phyloP scores from a whole-genome alignment of 2,329 filamentous ascomycete genomes.

The Botrytis byssoidea region DNA sequence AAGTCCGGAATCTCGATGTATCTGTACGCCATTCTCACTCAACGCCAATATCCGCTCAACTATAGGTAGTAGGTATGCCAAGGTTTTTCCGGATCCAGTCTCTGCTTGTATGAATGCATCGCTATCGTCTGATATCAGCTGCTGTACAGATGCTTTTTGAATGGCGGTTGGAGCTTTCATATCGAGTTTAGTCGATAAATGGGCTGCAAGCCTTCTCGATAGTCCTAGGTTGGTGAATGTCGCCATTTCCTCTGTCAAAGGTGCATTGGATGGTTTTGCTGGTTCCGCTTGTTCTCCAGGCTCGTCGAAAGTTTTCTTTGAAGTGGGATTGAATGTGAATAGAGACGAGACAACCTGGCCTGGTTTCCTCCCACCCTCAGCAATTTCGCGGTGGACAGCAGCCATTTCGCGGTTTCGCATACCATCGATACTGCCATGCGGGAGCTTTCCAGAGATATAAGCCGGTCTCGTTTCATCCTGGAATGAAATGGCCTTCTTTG shows the following conservation, averaged over 20 bases:
- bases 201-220: constrained; percentile 74
- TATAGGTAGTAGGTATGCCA: constrained; percentile 92
- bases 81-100: constrained; percentile 94
- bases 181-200: constrained; percentile 80
- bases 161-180: constrained; percentile 92
- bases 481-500: constrained; percentile 27
- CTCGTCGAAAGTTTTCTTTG: constrained; percentile 59
- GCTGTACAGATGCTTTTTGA: constrained; percentile 82
- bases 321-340: constrained; percentile 83
- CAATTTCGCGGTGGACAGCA: constrained; percentile 28
- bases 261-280: constrained; percentile 83
- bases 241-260: constrained; percentile 76
- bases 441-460: constrained; percentile 35
- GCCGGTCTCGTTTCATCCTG: constrained; percentile 32
- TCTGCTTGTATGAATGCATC: constrained; percentile 97
- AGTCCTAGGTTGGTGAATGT: constrained; percentile 86
- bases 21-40: constrained; percentile 54
- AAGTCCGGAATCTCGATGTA: constrained; percentile 82
- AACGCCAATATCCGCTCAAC: constrained; percentile 83
- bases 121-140: constrained; percentile 74
- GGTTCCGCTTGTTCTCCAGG: constrained; percentile 51
- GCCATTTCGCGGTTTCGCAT: constrained; percentile 33
- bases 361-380: constrained; percentile 42
- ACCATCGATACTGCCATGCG: constrained; percentile 34
- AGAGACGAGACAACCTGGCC: constrained; percentile 81